These are phyloP conservation scores for Toxicodendron radicans DNA, from an alignment of 345 rosid genomes.

Conservation along the genomic window DNA sequence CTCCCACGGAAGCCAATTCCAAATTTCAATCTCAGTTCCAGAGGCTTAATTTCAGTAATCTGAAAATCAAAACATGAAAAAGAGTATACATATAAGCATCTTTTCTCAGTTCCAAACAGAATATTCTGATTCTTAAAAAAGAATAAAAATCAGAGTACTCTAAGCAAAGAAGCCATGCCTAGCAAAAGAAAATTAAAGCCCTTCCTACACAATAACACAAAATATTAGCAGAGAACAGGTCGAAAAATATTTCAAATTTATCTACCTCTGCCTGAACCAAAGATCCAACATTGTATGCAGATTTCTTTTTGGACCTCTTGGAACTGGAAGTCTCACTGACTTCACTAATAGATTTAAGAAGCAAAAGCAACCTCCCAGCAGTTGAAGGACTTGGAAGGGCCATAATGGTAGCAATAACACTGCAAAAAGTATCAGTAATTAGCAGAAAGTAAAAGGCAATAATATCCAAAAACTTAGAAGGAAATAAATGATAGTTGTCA, in stretches of 20 bases:
- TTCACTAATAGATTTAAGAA: slow-evolving; percentile 65
- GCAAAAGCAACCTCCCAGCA: slow-evolving; percentile 80
- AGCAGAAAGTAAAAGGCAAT: not conserved
- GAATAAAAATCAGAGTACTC: no score
- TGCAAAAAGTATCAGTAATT: slow-evolving; percentile 31
- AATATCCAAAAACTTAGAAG: not conserved
- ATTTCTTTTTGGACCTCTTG: slow-evolving; percentile 81
- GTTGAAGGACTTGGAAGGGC: slow-evolving; percentile 63
- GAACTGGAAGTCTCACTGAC: slow-evolving; percentile 61
- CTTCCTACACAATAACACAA: not conserved
- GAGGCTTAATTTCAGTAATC: slow-evolving; percentile 87
- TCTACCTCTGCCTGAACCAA: slow-evolving; percentile 87
- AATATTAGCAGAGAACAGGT: not conserved
- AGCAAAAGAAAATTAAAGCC: not conserved
- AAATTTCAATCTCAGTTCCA: slow-evolving; percentile 83
- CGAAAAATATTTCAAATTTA: slow-evolving; percentile 6
- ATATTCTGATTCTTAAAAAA: no score
- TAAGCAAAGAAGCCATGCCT: no score
- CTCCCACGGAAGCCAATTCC: slow-evolving; percentile 79
- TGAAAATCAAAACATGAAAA: slow-evolving; percentile 32
- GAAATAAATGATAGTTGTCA: not conserved
- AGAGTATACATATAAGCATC: not conserved
- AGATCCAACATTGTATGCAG: slow-evolving; percentile 68
- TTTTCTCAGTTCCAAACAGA: not conserved
- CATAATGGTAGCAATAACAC: slow-evolving; percentile 74